Percentiles rank a stretch among this genome's conserved stretches.
These are phyloP conservation scores for Neofusicoccum parvum DNA, from an alignment of 2,329 filamentous ascomycete genomes.

Conservation along the genomic window DNA sequence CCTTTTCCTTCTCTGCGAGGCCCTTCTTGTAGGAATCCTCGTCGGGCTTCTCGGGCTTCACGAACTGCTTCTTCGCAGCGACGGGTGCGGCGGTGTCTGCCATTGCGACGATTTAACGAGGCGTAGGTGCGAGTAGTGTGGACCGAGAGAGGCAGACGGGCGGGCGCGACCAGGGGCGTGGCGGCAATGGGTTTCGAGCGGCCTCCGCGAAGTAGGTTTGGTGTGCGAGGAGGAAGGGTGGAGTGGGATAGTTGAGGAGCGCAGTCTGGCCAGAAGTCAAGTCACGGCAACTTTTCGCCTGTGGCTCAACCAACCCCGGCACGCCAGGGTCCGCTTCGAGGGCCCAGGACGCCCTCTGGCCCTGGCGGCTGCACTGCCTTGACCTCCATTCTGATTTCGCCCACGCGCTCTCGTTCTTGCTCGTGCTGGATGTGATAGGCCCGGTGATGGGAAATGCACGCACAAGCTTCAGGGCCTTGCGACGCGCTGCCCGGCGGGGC, in stretches of 20 bases:
- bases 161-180: background rate
- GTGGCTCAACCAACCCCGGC: slow-evolving; percentile 15
- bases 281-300: slow-evolving; percentile 19
- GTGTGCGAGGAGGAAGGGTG: slow-evolving; percentile 6
- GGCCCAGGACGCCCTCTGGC: slow-evolving; percentile 2
- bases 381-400: background rate
- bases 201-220: background rate
- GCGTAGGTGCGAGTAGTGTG: background rate
- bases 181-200: background rate
- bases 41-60: slow-evolving; percentile 82
- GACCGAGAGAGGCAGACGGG: background rate
- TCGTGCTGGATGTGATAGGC: background rate
- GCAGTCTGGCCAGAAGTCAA: slow-evolving; percentile 19
- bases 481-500: background rate
- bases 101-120: slow-evolving; percentile 25
- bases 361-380: background rate
- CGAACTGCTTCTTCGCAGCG: slow-evolving; percentile 10
- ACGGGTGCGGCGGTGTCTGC: slow-evolving; percentile 27
- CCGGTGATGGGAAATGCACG: background rate
- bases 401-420: background rate
- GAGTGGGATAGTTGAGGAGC: slow-evolving; percentile 10
- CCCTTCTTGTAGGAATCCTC: slow-evolving; percentile 80
- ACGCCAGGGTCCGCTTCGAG: slow-evolving; percentile 13
- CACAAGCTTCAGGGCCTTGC: background rate
- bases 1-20: slow-evolving; percentile 82